Conservation (phyloP, 2,329 filamentous ascomycete genomes). For the Talaromyces sp. region DNA sequence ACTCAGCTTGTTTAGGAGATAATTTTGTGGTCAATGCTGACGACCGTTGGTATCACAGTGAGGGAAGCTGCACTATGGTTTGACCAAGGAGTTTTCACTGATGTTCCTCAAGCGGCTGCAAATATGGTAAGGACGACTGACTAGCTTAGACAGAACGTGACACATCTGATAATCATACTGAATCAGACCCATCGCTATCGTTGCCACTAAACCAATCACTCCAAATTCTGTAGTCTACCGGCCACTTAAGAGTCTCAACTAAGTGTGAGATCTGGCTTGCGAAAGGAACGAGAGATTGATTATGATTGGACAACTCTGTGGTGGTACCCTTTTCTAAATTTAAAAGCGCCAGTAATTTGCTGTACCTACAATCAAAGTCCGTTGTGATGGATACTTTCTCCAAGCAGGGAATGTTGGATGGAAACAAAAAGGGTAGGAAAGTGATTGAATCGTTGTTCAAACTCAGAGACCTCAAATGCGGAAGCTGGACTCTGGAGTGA, state of each 20-base stretch:
- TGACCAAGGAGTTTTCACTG: constrained; percentile 4
- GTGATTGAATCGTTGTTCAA: not conserved
- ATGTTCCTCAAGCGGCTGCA: constrained; percentile 1
- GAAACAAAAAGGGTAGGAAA: not conserved
- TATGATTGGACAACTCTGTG: not conserved
- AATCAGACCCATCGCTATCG: not conserved
- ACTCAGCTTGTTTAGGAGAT: no score
- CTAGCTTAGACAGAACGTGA: constrained; percentile 4
- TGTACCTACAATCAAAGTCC: not conserved
- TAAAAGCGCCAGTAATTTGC: not conserved
- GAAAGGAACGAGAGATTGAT: not conserved
- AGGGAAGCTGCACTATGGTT: constrained; percentile 8
- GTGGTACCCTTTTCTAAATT: constrained; percentile 2
- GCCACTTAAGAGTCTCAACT: not conserved
- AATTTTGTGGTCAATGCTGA: not conserved
- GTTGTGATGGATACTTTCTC: not conserved
- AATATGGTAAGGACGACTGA: constrained; percentile 6
- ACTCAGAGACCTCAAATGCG: not conserved
- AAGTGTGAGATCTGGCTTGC: not conserved
- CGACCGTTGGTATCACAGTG: constrained; percentile 6
- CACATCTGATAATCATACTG: not conserved
- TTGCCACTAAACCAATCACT: not conserved
- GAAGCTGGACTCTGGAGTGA: not conserved
- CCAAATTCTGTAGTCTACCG: not conserved
- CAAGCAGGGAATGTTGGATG: not conserved